Evolutionary conservation across 1,284 basidiomycete genomes (phyloP).

Genomic region (Cutaneotrichosporon dermatis): DNA sequence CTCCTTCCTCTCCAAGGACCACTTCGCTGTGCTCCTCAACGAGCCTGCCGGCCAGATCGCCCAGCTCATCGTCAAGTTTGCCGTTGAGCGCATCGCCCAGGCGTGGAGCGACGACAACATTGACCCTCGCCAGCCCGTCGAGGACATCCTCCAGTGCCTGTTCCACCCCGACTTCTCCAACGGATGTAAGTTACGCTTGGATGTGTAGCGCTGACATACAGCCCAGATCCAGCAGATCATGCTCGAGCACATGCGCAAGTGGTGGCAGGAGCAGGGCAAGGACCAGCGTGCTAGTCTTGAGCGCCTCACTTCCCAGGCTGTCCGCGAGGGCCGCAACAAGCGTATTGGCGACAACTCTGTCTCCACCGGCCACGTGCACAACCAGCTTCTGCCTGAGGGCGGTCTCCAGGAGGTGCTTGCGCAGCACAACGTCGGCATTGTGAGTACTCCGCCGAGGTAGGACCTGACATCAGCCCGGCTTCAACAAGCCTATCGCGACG

Average conservation of each 20-base stretch:
- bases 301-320: slow-evolving; percentile 62
- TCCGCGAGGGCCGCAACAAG: slow-evolving; percentile 68
- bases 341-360: slow-evolving; percentile 52
- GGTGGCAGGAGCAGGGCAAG: slow-evolving; percentile 58
- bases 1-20: slow-evolving; percentile 49
- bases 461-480: slow-evolving; percentile 7
- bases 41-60: slow-evolving; percentile 72
- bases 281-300: slow-evolving; percentile 57
- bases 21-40: slow-evolving; percentile 44
- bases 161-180: slow-evolving; percentile 85
- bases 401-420: slow-evolving; percentile 47
- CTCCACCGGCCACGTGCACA: slow-evolving; percentile 43
- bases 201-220: slow-evolving; percentile 60
- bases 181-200: slow-evolving; percentile 35
- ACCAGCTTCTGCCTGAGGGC: slow-evolving; percentile 37
- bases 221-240: slow-evolving; percentile 73
- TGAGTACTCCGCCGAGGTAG: slow-evolving; percentile 24
- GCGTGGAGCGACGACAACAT: slow-evolving; percentile 75
- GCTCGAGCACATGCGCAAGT: slow-evolving; percentile 52
- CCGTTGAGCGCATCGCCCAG: slow-evolving; percentile 59
- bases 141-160: slow-evolving; percentile 70
- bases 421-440: slow-evolving; percentile 47
- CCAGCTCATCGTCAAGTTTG: slow-evolving; percentile 57
- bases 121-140: slow-evolving; percentile 59
- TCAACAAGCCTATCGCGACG: background rate